Evolutionary conservation across 2,329 filamentous ascomycete species (phyloP).

Genomic region (Neofusicoccum sp.): DNA sequence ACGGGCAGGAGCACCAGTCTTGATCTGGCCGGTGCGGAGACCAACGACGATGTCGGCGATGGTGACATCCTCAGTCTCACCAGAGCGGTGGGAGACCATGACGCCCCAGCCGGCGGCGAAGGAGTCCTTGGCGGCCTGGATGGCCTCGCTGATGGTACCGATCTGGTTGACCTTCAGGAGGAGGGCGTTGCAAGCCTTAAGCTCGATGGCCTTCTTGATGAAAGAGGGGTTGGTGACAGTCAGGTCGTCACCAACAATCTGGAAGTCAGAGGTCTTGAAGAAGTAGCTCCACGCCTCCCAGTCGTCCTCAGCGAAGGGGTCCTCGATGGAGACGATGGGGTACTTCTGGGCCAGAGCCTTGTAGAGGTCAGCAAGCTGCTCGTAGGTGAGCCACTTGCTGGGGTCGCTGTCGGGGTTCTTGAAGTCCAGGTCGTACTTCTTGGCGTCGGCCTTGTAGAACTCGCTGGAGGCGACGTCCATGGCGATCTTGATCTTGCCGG

Average conservation of each 20-base stretch:
- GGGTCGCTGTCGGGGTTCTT: constrained; percentile 98
- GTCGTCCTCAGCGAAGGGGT: constrained; percentile 99
- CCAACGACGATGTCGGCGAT: constrained; percentile 98
- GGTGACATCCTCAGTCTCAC: constrained; percentile 99
- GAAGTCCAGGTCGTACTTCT: constrained; percentile 99
- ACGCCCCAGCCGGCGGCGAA: constrained; percentile 96
- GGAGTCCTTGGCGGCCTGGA: constrained; percentile 98
- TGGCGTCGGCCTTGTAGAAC: constrained; percentile 94
- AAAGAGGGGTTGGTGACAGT: constrained; percentile 98
- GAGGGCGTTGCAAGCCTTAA: constrained; percentile 97
- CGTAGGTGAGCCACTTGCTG: constrained; percentile 97
- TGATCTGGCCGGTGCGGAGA: constrained; percentile 96
- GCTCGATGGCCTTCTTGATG: constrained; percentile 99
- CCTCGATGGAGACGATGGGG: constrained; percentile 98
- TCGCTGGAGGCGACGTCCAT: constrained; percentile 99
- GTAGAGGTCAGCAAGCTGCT: constrained; percentile 94
- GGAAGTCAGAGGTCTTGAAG: constrained; percentile 98
- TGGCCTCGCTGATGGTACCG: constrained; percentile 96
- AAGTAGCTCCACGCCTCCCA: constrained; percentile 99
- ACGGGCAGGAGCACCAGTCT: constrained; percentile 93
- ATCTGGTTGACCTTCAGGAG: constrained; percentile 99
- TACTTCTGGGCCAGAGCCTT: constrained; percentile 87
- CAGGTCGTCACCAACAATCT: constrained; percentile 98
- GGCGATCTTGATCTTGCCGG: constrained; percentile 94
- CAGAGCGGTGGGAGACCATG: constrained; percentile 99